Evolutionary conservation across 139 green algal genomes (phyloP).

Genomic region (Micractinium conductrix): DNA sequence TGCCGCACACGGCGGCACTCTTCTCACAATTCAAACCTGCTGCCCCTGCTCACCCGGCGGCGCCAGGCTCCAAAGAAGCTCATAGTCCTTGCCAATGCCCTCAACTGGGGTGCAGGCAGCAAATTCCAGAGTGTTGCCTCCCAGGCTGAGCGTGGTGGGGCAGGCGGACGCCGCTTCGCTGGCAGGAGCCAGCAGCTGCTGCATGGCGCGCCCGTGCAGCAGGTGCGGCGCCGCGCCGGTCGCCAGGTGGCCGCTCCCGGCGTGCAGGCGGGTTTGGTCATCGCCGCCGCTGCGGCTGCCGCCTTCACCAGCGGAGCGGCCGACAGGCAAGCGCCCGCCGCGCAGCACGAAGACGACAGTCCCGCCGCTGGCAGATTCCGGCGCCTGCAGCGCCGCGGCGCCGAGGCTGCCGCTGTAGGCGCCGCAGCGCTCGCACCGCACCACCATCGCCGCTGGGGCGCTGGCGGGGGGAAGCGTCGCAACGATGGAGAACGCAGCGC

Average conservation of each 20-base stretch:
- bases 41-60: neutral
- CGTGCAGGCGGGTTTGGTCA: neutral
- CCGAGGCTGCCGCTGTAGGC: neutral
- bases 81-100: neutral
- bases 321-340: too few species aligned
- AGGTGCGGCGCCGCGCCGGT: neutral
- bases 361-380: neutral
- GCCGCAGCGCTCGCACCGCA: neutral
- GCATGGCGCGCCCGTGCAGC: neutral
- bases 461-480: too few species aligned
- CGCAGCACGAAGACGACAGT: neutral
- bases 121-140: neutral
- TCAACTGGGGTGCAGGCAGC: neutral
- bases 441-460: neutral
- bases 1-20: too few species aligned
- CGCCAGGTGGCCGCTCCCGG: neutral
- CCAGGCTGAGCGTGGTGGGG: conserved; percentile 29
- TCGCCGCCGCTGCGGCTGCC: too few species aligned
- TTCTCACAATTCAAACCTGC: too few species aligned
- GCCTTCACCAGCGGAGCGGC: neutral
- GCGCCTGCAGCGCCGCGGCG: neutral
- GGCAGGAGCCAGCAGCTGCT: conserved; percentile 10
- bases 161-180: too few species aligned
- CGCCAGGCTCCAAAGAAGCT: conserved; percentile 26
- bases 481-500: too few species aligned